Percentiles rank a stretch among this genome's conserved stretches.
These are phyloP conservation scores for Globisporangium nunn DNA, from an alignment of 352 stramenopile genomes.

Conservation along the genomic window DNA sequence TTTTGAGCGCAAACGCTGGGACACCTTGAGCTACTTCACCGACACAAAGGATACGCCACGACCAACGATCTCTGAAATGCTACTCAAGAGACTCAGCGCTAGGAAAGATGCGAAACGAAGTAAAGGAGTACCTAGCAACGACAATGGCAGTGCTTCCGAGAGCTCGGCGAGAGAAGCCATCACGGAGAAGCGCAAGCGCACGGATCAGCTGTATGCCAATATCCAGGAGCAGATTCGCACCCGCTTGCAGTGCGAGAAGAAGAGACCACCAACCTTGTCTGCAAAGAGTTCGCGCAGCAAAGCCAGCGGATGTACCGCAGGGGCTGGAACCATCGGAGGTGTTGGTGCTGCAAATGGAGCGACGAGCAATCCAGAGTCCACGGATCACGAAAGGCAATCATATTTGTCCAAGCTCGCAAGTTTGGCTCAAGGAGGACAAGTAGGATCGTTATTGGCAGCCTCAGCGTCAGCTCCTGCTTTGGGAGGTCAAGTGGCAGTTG, in stretches of 20 bases:
- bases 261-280: neutral
- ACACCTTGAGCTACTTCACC: conserved; percentile 31
- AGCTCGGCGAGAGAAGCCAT: neutral
- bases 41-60: neutral
- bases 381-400: neutral
- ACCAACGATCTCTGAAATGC: conserved; percentile 7
- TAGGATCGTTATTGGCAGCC: neutral
- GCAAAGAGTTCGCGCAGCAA: conserved; percentile 1
- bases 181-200: conserved; percentile 13
- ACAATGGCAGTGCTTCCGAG: neutral
- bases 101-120: neutral
- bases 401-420: neutral
- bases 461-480: conserved; percentile 4
- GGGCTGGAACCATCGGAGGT: neutral
- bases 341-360: neutral
- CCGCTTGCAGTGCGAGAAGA: conserved; percentile 7
- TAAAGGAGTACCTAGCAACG: conserved; percentile 6
- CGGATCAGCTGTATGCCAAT: conserved; percentile 13
- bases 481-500: neutral
- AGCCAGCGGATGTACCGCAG: neutral
- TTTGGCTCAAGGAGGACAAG: neutral
- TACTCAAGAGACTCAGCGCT: conserved; percentile 10
- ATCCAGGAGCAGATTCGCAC: conserved; percentile 19
- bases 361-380: too few species aligned
- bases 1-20: conserved; percentile 35